These are phyloP conservation scores for Rosa chinensis DNA, from an alignment of 306 rosid genomes.

Conservation along the genomic window DNA sequence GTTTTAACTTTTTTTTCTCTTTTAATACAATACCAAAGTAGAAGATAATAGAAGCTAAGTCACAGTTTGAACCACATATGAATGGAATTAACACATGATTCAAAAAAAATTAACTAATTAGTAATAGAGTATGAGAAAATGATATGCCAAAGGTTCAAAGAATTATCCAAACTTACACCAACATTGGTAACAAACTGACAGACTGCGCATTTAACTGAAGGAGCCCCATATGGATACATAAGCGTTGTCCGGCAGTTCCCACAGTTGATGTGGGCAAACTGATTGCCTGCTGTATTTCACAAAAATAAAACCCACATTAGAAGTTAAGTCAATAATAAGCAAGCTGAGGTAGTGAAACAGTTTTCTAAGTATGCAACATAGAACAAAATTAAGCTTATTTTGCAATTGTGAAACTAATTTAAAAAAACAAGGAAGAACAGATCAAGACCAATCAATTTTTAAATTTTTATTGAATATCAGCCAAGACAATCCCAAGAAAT, in stretches of 20 bases:
- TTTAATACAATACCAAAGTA: background rate
- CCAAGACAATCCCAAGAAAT: background rate
- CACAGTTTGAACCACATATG: background rate
- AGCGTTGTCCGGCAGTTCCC: slow-evolving; percentile 92
- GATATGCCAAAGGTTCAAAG: slow-evolving; percentile 3
- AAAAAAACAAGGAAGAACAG: background rate
- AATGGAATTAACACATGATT: background rate
- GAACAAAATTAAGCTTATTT: background rate
- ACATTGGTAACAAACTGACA: slow-evolving; percentile 85
- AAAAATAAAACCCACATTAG: slow-evolving; percentile 32
- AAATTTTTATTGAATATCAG: background rate
- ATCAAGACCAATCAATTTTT: background rate
- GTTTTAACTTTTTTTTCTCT: background rate
- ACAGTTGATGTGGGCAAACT: slow-evolving; percentile 80
- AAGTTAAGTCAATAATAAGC: slow-evolving; percentile 33
- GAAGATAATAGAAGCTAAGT: background rate
- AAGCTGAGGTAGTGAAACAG: background rate
- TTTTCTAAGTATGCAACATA: background rate
- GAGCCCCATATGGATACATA: slow-evolving; percentile 95
- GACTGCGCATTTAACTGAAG: slow-evolving; percentile 96
- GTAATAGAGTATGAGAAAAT: background rate
- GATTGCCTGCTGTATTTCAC: slow-evolving; percentile 54
- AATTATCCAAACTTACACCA: slow-evolving; percentile 57
- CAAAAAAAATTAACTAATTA: background rate
- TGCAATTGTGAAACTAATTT: background rate